A percentile compares a stretch with the other conserved stretches of the same genome.
Conservation (phyloP, 2,329 filamentous ascomycete species). For the Aspergillus quadricinctus region DNA sequence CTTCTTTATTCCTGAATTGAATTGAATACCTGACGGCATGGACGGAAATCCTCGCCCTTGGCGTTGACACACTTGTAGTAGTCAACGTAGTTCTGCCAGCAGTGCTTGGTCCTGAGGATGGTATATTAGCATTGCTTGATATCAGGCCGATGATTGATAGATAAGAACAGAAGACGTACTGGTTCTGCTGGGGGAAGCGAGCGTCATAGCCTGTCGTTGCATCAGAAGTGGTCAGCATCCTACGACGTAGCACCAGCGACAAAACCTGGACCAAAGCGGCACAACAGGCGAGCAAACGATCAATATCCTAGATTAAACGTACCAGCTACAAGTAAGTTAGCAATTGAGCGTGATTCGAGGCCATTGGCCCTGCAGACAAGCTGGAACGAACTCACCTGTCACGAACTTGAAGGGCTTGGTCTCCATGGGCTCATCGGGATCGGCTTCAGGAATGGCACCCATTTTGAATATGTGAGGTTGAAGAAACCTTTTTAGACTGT, state of each 20-base stretch:
- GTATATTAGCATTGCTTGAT: slow-evolving; percentile 9
- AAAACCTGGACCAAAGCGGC: slow-evolving; percentile 6
- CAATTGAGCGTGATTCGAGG: slow-evolving; percentile 29
- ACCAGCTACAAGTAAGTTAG: slow-evolving; percentile 48
- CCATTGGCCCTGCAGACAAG: slow-evolving; percentile 19
- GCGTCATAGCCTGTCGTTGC: slow-evolving; percentile 80
- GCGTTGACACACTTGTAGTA: slow-evolving; percentile 99
- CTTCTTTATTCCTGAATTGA: not conserved
- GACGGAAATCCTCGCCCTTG: slow-evolving; percentile 97
- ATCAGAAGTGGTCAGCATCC: slow-evolving; percentile 31
- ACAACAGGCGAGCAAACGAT: slow-evolving; percentile 9
- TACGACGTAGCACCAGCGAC: slow-evolving; percentile 9
- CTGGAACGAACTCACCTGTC: slow-evolving; percentile 66
- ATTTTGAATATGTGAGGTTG: slow-evolving; percentile 57
- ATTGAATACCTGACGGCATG: slow-evolving; percentile 81
- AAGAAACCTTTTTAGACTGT: slow-evolving; percentile 11
- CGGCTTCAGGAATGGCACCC: slow-evolving; percentile 64
- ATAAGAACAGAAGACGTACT: slow-evolving; percentile 34
- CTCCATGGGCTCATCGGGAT: slow-evolving; percentile 71
- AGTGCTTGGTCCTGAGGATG: slow-evolving; percentile 75
- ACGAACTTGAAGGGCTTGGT: slow-evolving; percentile 99
- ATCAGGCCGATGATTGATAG: not conserved
- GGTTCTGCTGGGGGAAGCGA: slow-evolving; percentile 95
- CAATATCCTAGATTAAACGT: slow-evolving; percentile 26
- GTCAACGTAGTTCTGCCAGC: slow-evolving; percentile 99